Percentiles rank a stretch among this genome's conserved stretches.
These are phyloP conservation scores for Sedum album DNA, from an alignment of 164 flowering plant species.

Conservation along the genomic window DNA sequence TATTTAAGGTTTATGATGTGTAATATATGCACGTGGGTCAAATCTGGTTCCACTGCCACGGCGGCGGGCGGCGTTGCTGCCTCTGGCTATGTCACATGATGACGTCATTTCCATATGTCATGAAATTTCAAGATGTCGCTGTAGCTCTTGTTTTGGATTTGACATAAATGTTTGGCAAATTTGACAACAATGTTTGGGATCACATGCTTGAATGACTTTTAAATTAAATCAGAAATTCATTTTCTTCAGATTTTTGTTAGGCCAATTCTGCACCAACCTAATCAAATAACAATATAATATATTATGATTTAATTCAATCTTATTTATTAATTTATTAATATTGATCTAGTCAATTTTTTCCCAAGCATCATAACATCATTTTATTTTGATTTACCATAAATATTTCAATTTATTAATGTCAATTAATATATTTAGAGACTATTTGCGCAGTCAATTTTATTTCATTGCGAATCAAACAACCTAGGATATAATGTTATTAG, in stretches of 20 bases:
- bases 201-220: no score
- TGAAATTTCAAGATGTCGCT: background rate
- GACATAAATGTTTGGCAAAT: background rate
- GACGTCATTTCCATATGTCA: background rate
- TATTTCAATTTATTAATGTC: no score
- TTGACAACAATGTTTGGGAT: background rate
- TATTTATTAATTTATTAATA: no score
- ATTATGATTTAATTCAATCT: no score
- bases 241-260: no score
- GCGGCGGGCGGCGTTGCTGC: background rate
- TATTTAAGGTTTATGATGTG: background rate
- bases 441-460: background rate
- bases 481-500: background rate
- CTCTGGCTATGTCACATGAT: background rate
- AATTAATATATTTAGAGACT: no score
- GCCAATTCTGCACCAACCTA: no score
- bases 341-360: no score
- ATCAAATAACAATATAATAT: no score
- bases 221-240: no score
- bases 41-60: background rate
- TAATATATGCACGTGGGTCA: conserved; percentile 3
- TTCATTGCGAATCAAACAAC: background rate
- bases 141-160: background rate
- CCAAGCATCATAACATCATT: no score
- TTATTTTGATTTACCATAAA: no score